Evolutionary conservation across 495 filamentous ascomycete species (phyloP), one percentile per base, ranked within the genome.

Genomic region (Podospora pseudocomata): DNA sequence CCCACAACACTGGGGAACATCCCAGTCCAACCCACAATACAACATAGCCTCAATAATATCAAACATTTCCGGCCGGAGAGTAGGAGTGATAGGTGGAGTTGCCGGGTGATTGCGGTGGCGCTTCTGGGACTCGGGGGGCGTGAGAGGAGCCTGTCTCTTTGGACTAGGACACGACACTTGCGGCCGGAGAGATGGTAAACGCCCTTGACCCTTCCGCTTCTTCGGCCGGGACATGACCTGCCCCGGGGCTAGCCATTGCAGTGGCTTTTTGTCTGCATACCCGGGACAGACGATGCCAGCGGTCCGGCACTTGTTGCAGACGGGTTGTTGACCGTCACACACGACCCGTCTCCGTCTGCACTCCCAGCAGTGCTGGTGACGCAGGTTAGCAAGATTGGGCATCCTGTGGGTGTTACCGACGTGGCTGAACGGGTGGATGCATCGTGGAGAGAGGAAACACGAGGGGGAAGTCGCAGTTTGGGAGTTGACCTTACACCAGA

Each of bases 331-430:
- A 30, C 73, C 73, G 58, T 80, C 79, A 54, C 79, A 81, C 1
- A 79, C 76, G 3, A 78, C 65, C 11, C 76, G 70, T 13, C 78
- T 76, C 4, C 78, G 75, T 2, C 73, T 77, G 65, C 79, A 81
- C 61, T 80, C 79, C 79, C 79, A 80, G 68, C 79, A 81, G 26
- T 80, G 79, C 49, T 30, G 63, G 39, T 11, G 39, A 49, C 15
- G 39, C 9, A 49, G 13, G 13, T 6, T 49, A 16, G 39, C 39
- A 13, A 49, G 39, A 49, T 49, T 49, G 15, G 39, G 39, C 39
- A 49, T 49, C 7, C 13, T 16, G 39, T 13, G 9, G 7, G 5
- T 49, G 9, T 6, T 13, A 49, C 39, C 0, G 15, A 49, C 39
- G 7, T 11, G 15, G 15, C 5, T 49, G 0, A 13, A 16, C 9